A percentile compares a stretch with the other conserved stretches of the same genome.
phyloP scores from a whole-genome alignment of 805 yeast genomes.

The Cephaloascus albidus region DNA sequence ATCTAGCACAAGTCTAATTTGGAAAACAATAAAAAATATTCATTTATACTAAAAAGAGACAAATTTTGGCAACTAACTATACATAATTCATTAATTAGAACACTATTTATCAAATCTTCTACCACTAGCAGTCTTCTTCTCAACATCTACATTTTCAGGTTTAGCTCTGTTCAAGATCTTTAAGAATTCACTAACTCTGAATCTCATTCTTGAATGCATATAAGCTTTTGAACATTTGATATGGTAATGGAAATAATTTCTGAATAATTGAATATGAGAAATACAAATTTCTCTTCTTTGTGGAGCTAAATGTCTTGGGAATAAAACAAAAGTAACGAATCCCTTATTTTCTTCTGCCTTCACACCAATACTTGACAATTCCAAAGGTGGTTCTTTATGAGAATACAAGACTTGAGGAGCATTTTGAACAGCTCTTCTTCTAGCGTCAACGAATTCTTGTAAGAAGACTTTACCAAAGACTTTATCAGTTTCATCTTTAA shows the following conservation, averaged over 20 bases:
- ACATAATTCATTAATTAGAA: background rate
- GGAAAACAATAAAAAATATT: too few species aligned
- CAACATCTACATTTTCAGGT: constrained; percentile 80
- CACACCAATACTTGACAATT: constrained; percentile 20
- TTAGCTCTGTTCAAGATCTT: constrained; percentile 95
- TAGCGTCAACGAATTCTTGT: constrained; percentile 93
- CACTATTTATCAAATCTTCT: constrained; percentile 41
- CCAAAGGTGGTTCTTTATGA: constrained; percentile 88
- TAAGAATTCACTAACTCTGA: constrained; percentile 85
- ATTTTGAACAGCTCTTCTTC: constrained; percentile 90
- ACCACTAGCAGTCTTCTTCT: constrained; percentile 67
- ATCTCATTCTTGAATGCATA: constrained; percentile 98
- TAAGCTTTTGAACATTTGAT: constrained; percentile 97
- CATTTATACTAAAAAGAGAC: too few species aligned
- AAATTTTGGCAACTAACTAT: too few species aligned
- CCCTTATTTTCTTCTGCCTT: constrained; percentile 29
- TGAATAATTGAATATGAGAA: constrained; percentile 82
- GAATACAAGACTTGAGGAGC: constrained; percentile 97
- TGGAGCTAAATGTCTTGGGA: constrained; percentile 66
- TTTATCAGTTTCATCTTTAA: constrained; percentile 95
- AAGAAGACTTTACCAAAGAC: constrained; percentile 81
- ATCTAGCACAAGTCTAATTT: too few species aligned
- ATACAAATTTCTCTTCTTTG: constrained; percentile 79
- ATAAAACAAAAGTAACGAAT: constrained; percentile 60
- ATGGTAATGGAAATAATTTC: constrained; percentile 97